Evolutionary conservation across 164 flowering plant species (phyloP).

Genomic region (Cinnamomum micranthum): DNA sequence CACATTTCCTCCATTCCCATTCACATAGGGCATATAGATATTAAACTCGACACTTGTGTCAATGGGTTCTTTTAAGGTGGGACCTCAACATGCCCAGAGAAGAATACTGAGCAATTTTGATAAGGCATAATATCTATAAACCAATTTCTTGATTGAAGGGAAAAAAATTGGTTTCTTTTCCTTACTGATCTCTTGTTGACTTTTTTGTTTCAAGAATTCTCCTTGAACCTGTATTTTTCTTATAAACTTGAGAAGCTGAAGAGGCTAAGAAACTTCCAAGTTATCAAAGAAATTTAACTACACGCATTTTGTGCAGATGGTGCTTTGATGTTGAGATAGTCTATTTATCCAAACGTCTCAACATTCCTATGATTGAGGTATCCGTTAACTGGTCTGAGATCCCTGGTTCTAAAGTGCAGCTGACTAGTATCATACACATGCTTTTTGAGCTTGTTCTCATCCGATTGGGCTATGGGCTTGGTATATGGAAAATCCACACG

Average conservation of each 20-base stretch:
- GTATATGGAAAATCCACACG: conserved; percentile 57
- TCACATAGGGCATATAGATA: no score
- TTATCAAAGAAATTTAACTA: background rate
- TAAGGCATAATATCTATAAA: no score
- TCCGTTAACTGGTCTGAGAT: conserved; percentile 95
- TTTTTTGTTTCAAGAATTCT: background rate
- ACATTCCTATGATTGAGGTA: conserved; percentile 71
- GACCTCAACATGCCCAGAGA: no score
- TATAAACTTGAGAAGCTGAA: background rate
- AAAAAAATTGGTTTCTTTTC: background rate
- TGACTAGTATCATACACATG: conserved; percentile 86
- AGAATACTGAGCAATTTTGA: no score
- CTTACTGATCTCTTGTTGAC: background rate
- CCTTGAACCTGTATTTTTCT: background rate
- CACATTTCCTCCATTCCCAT: no score
- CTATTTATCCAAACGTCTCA: conserved; percentile 68
- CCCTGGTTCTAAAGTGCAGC: conserved; percentile 91
- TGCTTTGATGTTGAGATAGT: conserved; percentile 97
- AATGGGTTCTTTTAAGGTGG: no score
- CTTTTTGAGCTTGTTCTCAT: conserved; percentile 91
- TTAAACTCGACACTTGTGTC: no score
- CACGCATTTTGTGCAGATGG: conserved; percentile 68
- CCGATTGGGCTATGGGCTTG: conserved; percentile 73
- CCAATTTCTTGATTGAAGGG: no score
- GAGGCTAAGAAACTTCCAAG: background rate